Conservation (phyloP, 352 stramenopile genomes). For the Pythium insidiosum region DNA sequence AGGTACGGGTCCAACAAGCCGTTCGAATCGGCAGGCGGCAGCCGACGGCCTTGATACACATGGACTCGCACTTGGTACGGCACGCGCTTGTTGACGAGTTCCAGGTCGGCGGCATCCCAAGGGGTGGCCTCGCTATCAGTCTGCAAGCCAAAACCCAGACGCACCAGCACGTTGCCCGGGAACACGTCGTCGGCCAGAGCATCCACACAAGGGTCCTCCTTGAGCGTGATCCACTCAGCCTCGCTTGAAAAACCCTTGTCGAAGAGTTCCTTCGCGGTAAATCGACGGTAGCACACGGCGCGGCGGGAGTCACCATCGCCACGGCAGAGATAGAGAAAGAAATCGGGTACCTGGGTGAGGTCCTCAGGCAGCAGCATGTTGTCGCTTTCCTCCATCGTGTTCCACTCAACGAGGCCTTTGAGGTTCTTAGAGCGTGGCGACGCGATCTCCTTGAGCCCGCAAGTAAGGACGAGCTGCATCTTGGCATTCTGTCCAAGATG, state of each 20-base stretch:
- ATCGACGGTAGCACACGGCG: constrained; percentile 74
- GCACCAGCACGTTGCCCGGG: constrained; percentile 74
- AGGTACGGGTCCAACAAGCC: constrained; percentile 81
- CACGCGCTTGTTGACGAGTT: constrained; percentile 67
- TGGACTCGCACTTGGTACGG: constrained; percentile 83
- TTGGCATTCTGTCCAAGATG: constrained; percentile 65
- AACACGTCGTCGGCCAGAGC: constrained; percentile 70
- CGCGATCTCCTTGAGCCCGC: constrained; percentile 50
- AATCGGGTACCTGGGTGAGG: constrained; percentile 72
- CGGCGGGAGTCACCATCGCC: constrained; percentile 51
- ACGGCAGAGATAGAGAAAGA: constrained; percentile 84
- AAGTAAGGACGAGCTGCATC: constrained; percentile 69
- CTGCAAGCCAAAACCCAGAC: constrained; percentile 67
- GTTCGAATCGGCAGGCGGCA: constrained; percentile 80
- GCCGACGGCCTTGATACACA: constrained; percentile 72
- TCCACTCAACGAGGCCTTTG: constrained; percentile 82
- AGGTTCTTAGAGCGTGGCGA: constrained; percentile 53
- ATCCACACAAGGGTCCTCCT: constrained; percentile 78
- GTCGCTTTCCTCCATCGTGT: constrained; percentile 68
- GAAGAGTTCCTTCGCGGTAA: constrained; percentile 70
- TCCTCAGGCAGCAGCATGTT: constrained; percentile 68
- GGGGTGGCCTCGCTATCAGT: constrained; percentile 48
- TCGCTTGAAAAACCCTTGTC: constrained; percentile 42
- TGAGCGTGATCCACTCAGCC: constrained; percentile 70
- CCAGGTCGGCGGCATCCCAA: constrained; percentile 45